Base-by-base conservation (phyloP, 2,329 filamentous ascomycete species). In the Sordariomycetes sp. region DNA sequence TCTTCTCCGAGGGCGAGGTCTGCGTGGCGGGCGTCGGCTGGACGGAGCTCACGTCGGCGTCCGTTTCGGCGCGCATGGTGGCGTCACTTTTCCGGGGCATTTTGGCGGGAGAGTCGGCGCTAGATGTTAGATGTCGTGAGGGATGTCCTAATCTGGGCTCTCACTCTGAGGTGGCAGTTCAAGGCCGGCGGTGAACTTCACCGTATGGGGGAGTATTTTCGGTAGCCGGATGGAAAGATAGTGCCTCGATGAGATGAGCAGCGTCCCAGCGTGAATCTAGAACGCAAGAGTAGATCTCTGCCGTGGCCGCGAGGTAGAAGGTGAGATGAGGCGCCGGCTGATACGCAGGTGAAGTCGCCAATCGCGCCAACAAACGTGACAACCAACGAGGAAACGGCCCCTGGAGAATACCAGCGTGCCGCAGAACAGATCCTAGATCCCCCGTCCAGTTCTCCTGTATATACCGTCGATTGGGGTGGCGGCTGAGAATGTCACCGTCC, bases 61-160 rank as follows among this genome's bases (percentile, higher is more conserved):
- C 17, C 20, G 55, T 13, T 39, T 22, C 56, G 34, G 34, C 52
- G 52, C 24, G 28, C 13, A 45, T 25, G 35, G 51, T 52, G 15
- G 10, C 32, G 35, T 80, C 78, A 61, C 74, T 77, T 66, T 84
- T 84, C 56, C 76, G 74, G 28, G 79, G 73, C 53, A 53, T 53
- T 5, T 53, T 25, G 50, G 50, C 6, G 10, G 39, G n/a, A 17
- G 2, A 17, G 13, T 5, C 6, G 39, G 39, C n/a, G 39, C 6
- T 15, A 8, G 17, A n/a, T 45, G 28, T 17, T 45, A 15, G 39
- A n/a, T 15, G 17, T 45, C 15, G n/a, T 15, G n/a, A 5, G 15
- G 15, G 39, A 17, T 2, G 39, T n/a, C 39, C 39, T 45, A 7
- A 17, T 7, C 15, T 2, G 39, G 2, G 15, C 5, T n/a, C 15